phyloP scores from a whole-genome alignment of 163 green algal species.

The Scenedesmus sp. region DNA sequence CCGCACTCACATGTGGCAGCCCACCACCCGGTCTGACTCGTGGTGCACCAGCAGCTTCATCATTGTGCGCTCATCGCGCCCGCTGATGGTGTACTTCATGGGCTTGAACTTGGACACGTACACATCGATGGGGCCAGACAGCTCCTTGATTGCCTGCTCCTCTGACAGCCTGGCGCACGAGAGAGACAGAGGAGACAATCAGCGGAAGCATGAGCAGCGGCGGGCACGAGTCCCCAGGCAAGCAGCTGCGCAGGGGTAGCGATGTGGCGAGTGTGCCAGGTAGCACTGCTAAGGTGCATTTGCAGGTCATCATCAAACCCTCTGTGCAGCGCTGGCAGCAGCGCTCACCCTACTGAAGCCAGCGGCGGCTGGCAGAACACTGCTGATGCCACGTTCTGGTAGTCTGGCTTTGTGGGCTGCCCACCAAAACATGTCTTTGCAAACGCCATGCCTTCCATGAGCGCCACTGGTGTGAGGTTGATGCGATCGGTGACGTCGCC shows the following conservation, averaged over 20 bases:
- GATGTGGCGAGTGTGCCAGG: not conserved
- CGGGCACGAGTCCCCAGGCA: not conserved
- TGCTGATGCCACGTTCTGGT: conserved; percentile 69
- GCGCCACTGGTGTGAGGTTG: conserved; percentile 85
- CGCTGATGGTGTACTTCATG: conserved; percentile 71
- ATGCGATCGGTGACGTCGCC: conserved; percentile 87
- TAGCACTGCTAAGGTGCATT: not conserved
- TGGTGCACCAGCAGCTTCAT: conserved; percentile 91
- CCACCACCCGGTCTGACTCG: conserved; percentile 82
- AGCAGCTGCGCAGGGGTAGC: not conserved
- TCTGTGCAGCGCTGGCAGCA: not conserved
- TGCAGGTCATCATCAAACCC: not conserved
- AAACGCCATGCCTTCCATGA: conserved; percentile 91
- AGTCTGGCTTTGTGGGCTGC: conserved; percentile 71
- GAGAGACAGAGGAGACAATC: too few relatives aligned
- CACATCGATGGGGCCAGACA: conserved; percentile 81
- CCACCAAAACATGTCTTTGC: conserved; percentile 79
- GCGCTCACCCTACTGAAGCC: conserved; percentile 45
- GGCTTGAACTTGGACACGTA: conserved; percentile 73
- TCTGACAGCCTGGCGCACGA: conserved; percentile 75
- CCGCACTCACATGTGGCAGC: conserved; percentile 75
- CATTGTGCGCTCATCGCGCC: conserved; percentile 68
- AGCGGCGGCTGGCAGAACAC: conserved; percentile 81
- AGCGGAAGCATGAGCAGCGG: too few relatives aligned
- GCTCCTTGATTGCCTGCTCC: conserved; percentile 78